Conservation (phyloP, 148 eudicot genomes). For the Fagopyrum tataricum region DNA sequence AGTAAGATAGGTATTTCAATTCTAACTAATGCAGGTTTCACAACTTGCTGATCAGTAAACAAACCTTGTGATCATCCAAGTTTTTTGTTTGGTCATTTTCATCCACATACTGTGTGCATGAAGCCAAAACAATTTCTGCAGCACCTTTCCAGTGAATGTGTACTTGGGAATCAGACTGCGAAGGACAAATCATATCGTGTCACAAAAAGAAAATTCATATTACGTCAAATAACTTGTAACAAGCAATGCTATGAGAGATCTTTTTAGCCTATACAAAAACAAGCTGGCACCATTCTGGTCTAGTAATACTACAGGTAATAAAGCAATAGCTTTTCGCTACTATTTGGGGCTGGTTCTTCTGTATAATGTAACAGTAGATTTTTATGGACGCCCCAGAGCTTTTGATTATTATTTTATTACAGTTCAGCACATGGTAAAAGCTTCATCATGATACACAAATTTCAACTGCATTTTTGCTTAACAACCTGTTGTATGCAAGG, state of each 20-base stretch:
- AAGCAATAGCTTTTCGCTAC: too few species aligned
- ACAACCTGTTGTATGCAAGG: constrained; percentile 4
- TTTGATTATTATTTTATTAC: neutral
- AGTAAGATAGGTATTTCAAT: neutral
- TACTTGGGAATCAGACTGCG: constrained; percentile 49
- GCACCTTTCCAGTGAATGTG: constrained; percentile 98
- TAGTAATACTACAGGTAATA: too few species aligned
- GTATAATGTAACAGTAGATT: neutral
- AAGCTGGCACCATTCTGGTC: neutral
- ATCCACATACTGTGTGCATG: constrained; percentile 64
- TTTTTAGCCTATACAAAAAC: neutral
- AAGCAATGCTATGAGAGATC: neutral
- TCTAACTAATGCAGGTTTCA: too few species aligned
- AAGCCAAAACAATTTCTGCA: constrained; percentile 82
- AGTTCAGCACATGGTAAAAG: neutral
- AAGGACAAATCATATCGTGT: constrained; percentile 3
- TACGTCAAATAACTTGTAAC: neutral
- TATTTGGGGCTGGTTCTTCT: neutral
- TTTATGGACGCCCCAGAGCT: neutral
- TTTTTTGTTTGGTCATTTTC: constrained; percentile 34
- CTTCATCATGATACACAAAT: neutral
- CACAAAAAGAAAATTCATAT: neutral
- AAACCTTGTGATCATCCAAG: constrained; percentile 68
- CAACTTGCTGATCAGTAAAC: neutral
- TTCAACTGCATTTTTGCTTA: neutral